Evolutionary conservation across 495 filamentous ascomycete genomes (phyloP).

Genomic region (Penicillium silybi): DNA sequence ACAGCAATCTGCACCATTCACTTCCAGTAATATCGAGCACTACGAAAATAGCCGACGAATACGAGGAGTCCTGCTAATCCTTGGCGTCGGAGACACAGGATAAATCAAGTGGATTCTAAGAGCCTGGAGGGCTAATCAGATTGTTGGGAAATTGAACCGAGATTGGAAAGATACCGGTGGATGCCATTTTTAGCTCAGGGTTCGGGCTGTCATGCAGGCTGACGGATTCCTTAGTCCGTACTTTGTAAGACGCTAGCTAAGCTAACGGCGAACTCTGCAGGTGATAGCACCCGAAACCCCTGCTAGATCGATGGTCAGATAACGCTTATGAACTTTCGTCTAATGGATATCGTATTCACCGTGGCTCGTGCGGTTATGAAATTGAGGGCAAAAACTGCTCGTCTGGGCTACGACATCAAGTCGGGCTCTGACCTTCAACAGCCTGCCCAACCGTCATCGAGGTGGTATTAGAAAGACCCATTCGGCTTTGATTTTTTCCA

Average conservation of each 20-base stretch:
- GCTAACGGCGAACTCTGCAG: constrained; percentile 3
- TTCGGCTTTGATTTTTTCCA: too few relatives aligned
- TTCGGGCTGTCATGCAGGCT: constrained; percentile 9
- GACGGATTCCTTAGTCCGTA: constrained; percentile 6
- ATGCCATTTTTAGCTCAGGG: neutral
- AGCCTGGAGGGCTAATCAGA: too few relatives aligned
- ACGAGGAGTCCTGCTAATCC: neutral
- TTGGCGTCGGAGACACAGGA: too few relatives aligned
- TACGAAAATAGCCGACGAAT: neutral
- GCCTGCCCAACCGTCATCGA: too few relatives aligned
- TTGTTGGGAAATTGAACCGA: constrained; percentile 1
- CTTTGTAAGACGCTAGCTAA: constrained; percentile 8
- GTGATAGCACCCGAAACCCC: neutral
- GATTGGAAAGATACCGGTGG: neutral
- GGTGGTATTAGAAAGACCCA: too few relatives aligned
- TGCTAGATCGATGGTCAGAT: neutral
- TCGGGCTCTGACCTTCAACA: too few relatives aligned
- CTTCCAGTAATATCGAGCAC: too few relatives aligned
- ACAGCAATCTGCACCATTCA: too few relatives aligned
- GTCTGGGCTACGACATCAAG: too few relatives aligned
- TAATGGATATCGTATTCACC: neutral
- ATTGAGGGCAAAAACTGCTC: too few relatives aligned
- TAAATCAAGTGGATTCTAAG: too few relatives aligned
- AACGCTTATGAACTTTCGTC: too few relatives aligned
- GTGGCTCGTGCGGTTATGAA: neutral